Conservation (phyloP, 2,329 filamentous ascomycete genomes). For the Coniochaeta hoffmannii region DNA sequence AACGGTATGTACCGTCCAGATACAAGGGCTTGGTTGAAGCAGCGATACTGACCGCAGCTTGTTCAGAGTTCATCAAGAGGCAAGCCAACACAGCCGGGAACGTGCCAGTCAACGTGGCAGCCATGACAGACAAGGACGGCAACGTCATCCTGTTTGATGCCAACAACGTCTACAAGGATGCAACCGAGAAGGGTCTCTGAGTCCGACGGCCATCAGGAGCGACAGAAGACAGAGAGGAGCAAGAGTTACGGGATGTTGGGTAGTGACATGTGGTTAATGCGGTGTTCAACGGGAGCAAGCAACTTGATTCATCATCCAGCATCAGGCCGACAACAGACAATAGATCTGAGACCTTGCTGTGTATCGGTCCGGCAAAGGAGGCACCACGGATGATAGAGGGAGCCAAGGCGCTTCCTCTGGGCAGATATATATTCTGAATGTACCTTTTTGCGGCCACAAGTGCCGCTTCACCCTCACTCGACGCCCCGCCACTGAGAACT, state of each 20-base stretch:
- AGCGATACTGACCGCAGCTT: slow-evolving; percentile 6
- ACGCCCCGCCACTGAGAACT: neutral
- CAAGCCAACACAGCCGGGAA: slow-evolving; percentile 17
- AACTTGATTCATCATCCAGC: neutral
- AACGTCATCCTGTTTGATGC: slow-evolving; percentile 38
- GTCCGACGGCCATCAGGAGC: neutral
- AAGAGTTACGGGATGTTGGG: neutral
- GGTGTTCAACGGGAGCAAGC: neutral
- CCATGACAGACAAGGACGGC: slow-evolving; percentile 40
- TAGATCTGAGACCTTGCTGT: neutral
- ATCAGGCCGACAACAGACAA: neutral
- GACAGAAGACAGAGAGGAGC: neutral
- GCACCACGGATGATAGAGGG: neutral
- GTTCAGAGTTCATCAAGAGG: slow-evolving; percentile 24
- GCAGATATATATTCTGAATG: slow-evolving; percentile 1
- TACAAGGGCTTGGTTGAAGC: neutral
- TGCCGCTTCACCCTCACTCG: neutral
- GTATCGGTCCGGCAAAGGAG: neutral
- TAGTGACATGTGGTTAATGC: neutral
- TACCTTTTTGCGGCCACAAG: slow-evolving; percentile 1
- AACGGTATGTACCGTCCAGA: slow-evolving; percentile 15
- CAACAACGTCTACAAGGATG: slow-evolving; percentile 32
- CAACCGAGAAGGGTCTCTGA: slow-evolving; percentile 28
- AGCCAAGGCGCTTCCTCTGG: neutral
- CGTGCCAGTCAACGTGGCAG: slow-evolving; percentile 28